Evolutionary conservation across 305 asterid genomes (phyloP), one percentile per base, ranked within the genome.

Genomic region (Fraxinus paxiana): DNA sequence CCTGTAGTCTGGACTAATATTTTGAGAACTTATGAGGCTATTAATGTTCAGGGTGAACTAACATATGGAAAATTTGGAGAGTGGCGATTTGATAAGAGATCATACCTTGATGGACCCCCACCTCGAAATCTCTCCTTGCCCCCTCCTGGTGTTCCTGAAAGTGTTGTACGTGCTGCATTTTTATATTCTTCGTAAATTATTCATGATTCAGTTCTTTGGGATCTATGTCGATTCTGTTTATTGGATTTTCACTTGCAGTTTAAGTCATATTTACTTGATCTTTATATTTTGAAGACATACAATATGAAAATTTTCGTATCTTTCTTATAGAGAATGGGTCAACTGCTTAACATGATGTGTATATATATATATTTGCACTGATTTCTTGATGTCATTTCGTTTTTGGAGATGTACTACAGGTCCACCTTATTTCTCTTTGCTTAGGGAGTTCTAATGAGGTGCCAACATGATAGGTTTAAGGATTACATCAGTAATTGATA

Each of bases 41-140:
- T 56, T 59, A 20, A 48, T 73, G 51, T 77, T 81, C 78, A 90
- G 94, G 96, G 94, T 46, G 90, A 87, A 86, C 79, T 87, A 37
- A 88, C 85, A 26, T 86, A 82, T 38, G 91, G 90, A 20, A 54
- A 81, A 77, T 46, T 77, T 61, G 91, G 94, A 76, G 87, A 86
- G 79, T 90, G 93, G 94, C 82, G 85, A 73, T 89, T 89, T 46
- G 88, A 91, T 73, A 91, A 91, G 82, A 87, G 95, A 79, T 30
- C 83, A 8, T 82, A 83, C 83, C 46, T 71, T 28, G 7, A 13
- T 18, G 83, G 76, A 15, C 89, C 95, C 46, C 90, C 88, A 4
- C 95, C 92, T 13, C 88, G 65, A 80, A 86, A 89, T 37, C 82
- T 91, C 38, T 6, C 92, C 18, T 63, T 91, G 84, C 95, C 93